Conservation (phyloP, 1,139 yeast species). For the Blastobotrys elegans region DNA sequence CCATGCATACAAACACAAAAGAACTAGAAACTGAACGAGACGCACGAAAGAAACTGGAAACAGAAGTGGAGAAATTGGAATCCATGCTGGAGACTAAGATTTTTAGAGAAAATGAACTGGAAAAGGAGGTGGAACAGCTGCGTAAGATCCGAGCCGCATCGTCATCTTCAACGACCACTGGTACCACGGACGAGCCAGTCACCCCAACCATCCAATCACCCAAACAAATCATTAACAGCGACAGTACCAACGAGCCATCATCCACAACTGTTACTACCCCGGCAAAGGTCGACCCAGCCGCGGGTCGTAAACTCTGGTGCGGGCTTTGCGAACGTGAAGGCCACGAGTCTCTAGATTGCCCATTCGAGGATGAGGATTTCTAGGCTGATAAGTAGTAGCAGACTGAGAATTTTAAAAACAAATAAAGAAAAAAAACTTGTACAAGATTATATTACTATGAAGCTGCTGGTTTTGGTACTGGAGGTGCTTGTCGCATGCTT, state of each 20-base stretch:
- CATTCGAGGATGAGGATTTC: conserved; percentile 56
- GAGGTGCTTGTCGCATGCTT: conserved; percentile 22
- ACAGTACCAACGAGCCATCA: too few species aligned
- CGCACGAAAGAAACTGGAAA: conserved; percentile 17
- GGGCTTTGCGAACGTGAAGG: conserved; percentile 89
- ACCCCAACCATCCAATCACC: conserved; percentile 10
- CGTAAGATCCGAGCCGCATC: conserved; percentile 13
- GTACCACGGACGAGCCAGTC: conserved; percentile 7
- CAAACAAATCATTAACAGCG: neutral
- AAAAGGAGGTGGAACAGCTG: conserved; percentile 24
- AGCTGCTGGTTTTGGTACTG: conserved; percentile 13
- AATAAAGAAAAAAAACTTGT: neutral
- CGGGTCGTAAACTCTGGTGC: conserved; percentile 80
- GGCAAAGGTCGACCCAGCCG: conserved; percentile 55
- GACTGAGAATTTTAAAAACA: conserved; percentile 36
- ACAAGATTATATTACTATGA: neutral
- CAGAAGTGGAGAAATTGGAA: conserved; percentile 30
- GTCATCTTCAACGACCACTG: conserved; percentile 16
- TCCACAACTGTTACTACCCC: conserved; percentile 19
- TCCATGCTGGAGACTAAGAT: conserved; percentile 30
- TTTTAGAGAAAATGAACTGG: conserved; percentile 30
- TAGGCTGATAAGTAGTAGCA: too few species aligned
- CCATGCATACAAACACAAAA: conserved; percentile 21
- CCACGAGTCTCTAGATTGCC: conserved; percentile 82
- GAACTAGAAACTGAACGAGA: conserved; percentile 9